These are phyloP conservation scores for Trametes sp. DNA, from an alignment of 1,284 basidiomycete species.

Conservation along the genomic window DNA sequence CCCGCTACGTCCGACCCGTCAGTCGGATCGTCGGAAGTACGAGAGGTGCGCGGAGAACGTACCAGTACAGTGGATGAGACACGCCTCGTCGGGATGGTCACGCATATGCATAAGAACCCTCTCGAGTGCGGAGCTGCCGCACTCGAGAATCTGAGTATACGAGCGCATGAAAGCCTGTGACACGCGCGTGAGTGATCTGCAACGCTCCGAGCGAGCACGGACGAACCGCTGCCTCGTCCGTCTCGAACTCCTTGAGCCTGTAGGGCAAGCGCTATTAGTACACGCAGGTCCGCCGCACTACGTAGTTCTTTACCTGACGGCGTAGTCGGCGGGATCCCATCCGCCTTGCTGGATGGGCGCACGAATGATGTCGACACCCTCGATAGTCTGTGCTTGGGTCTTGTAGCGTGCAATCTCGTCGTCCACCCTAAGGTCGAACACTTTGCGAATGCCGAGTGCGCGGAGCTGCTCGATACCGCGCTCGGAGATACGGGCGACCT, in stretches of 20 bases:
- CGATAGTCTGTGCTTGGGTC: conserved; percentile 41
- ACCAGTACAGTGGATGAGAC: conserved; percentile 55
- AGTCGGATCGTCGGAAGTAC: background rate
- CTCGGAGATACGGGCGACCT: conserved; percentile 47
- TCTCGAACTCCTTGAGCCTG: conserved; percentile 40
- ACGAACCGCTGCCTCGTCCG: conserved; percentile 42
- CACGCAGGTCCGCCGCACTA: background rate
- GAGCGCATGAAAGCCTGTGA: conserved; percentile 45
- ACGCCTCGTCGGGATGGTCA: conserved; percentile 48
- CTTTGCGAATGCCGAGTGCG: conserved; percentile 45
- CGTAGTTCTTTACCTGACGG: conserved; percentile 26
- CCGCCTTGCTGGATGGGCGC: conserved; percentile 39
- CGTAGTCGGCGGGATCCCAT: conserved; percentile 43
- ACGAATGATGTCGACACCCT: conserved; percentile 44
- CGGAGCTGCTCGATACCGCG: conserved; percentile 46
- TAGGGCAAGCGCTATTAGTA: background rate
- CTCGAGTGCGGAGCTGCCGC: conserved; percentile 43
- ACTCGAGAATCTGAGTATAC: conserved; percentile 46
- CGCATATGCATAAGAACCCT: conserved; percentile 48
- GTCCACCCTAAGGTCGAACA: conserved; percentile 53
- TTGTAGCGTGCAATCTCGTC: conserved; percentile 46
- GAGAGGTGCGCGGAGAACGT: conserved; percentile 2
- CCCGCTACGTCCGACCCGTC: conserved; percentile 44
- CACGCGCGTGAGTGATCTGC: background rate
- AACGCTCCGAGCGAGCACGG: conserved; percentile 19